Conservation (phyloP, 78 protist genomes). For the Dictyostelium firmibasis region DNA sequence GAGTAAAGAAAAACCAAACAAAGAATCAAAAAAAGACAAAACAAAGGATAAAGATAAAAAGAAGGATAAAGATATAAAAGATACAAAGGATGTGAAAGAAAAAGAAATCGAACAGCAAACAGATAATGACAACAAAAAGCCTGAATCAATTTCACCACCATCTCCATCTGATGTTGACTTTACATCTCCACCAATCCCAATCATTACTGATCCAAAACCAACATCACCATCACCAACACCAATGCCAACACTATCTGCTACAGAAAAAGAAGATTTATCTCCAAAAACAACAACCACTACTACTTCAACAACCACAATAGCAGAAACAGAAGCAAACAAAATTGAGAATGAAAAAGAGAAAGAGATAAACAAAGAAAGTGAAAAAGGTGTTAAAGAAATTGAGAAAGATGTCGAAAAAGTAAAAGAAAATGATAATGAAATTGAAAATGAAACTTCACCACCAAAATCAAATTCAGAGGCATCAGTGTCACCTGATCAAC, state of each 20-base stretch:
- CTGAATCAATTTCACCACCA: neutral
- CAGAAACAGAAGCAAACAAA: too few relatives aligned
- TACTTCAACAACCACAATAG: neutral
- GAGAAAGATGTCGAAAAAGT: neutral
- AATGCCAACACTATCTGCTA: neutral
- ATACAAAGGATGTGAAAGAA: neutral
- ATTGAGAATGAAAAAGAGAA: neutral
- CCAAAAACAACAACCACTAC: neutral
- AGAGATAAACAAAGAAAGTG: neutral
- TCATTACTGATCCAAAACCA: neutral
- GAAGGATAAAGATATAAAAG: neutral
- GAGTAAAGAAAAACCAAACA: neutral
- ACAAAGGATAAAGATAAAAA: neutral
- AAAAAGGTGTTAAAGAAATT: neutral
- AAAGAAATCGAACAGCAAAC: neutral
- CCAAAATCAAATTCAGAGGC: neutral
- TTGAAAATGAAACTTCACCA: neutral
- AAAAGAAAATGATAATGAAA: neutral
- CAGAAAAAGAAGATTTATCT: neutral
- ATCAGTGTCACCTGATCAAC: neutral
- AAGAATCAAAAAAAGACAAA: neutral
- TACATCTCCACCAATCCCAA: neutral
- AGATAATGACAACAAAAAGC: neutral
- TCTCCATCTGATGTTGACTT: neutral
- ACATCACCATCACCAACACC: neutral